A percentile compares a stretch with the other conserved stretches of the same genome.
phyloP scores from a whole-genome alignment of 2,329 filamentous ascomycete species.

The Colletotrichum phormii region DNA sequence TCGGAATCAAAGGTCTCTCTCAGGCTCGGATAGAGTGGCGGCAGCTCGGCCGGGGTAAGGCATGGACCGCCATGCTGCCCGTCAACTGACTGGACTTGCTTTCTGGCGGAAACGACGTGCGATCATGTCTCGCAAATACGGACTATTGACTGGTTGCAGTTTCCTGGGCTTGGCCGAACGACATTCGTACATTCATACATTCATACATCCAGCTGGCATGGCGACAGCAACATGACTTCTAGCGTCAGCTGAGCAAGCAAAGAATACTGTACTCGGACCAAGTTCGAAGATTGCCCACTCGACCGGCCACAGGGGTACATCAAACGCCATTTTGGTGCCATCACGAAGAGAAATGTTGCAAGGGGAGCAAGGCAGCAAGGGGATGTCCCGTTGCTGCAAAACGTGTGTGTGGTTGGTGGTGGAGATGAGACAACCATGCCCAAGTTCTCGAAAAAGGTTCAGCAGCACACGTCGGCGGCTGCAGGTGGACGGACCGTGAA shows the following conservation, averaged over 20 bases:
- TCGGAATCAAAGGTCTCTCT: constrained; percentile 28
- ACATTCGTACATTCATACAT: background rate
- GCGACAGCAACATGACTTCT: constrained; percentile 8
- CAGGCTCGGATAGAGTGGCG: constrained; percentile 26
- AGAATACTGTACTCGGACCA: background rate
- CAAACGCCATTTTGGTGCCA: constrained; percentile 23
- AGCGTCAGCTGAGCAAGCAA: constrained; percentile 30
- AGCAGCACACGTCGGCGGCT: constrained; percentile 25
- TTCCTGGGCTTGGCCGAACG: constrained; percentile 12
- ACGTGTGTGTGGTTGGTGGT: constrained; percentile 23
- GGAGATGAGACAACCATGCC: constrained; percentile 34
- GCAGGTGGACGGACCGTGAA: constrained; percentile 24
- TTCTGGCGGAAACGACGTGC: constrained; percentile 16
- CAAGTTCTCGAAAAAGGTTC: constrained; percentile 21
- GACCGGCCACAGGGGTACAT: constrained; percentile 28
- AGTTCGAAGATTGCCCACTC: constrained; percentile 19
- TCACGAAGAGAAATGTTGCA: background rate
- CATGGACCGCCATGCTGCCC: constrained; percentile 19
- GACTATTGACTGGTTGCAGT: constrained; percentile 34
- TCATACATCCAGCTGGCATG: constrained; percentile 5
- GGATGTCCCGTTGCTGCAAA: constrained; percentile 16
- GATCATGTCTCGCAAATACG: constrained; percentile 29
- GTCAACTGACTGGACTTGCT: constrained; percentile 17
- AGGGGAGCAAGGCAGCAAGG: constrained; percentile 10
- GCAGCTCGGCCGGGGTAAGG: constrained; percentile 13